Base-by-base conservation (phyloP, 306 rosid genomes). In the Lathyrus sativus region DNA sequence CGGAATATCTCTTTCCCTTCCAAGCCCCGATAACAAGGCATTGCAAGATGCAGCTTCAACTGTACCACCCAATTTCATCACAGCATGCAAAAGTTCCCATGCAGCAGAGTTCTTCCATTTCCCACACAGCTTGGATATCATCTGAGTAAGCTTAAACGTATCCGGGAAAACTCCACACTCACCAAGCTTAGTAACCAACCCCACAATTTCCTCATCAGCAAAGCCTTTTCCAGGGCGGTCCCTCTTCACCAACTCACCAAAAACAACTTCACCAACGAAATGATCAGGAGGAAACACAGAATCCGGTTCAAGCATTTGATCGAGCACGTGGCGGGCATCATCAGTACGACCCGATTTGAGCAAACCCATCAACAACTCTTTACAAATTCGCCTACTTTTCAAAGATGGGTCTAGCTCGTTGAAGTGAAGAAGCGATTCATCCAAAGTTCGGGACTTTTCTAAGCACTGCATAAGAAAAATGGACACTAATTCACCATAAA, bases 1-100 rank as follows among this genome's bases (percentile, higher is more conserved):
- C 58, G 45, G 53, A 51, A 80, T 67, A 42, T 85, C 79, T 55
- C 74, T 71, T 15, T 60, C 77, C 75, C 75, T 84, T 39, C 85
- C 91, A 62, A 92, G 74, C 59, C 88, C 87, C 1, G 85, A 33
- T 68, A 89, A 84, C 59, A 87, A 76, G 0, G 89, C 96, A 80
- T 92, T 89, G 74, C 91, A 89, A 3, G 91, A 75, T 13, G 85
- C 81, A 72, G 80, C 83, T 42, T 80, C 82, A 39, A 86, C 85
- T 4, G 41, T 59, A 78, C 89, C 89, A 28, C 84, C 88, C 13
- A 67, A 74, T 46, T 59, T 80, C 80, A 87, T 83, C 62, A 87
- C 72, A 43, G 31, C 37, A 46, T 78, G 73, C 51, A 92, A 80
- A 75, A 89, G 65, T 55, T 85, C 88, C 95, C 95, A 87, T 13